Evolutionary conservation across 768 basidiomycete species (phyloP).

Genomic region (Lyophyllum shimeji): DNA sequence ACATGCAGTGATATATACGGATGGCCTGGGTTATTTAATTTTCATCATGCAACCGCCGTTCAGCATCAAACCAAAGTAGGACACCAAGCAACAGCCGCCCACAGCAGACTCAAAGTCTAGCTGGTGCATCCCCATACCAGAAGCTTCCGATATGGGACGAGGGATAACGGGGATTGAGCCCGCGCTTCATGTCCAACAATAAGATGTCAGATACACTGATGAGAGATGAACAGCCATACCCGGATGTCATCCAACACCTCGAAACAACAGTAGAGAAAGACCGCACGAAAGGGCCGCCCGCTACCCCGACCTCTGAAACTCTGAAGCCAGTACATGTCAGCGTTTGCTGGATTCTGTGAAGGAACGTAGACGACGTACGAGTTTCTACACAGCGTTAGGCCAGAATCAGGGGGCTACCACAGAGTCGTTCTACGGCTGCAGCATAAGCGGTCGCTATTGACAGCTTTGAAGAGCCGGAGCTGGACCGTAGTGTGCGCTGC

Average conservation of each 20-base stretch:
- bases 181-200: too few species aligned
- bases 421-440: background rate
- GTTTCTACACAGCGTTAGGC: background rate
- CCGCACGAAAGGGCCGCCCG: background rate
- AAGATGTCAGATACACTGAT: too few species aligned
- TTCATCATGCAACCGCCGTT: background rate
- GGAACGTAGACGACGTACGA: background rate
- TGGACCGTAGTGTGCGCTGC: background rate
- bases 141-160: too few species aligned
- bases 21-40: conserved; percentile 17
- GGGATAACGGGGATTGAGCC: too few species aligned
- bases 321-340: background rate
- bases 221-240: too few species aligned
- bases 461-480: background rate
- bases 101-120: background rate
- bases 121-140: too few species aligned
- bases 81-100: background rate
- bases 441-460: background rate
- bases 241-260: background rate
- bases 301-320: background rate
- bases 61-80: background rate
- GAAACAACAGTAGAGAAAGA: background rate
- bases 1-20: conserved; percentile 1
- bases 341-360: background rate
- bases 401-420: background rate